phyloP scores from a whole-genome alignment of 768 basidiomycete species.

The Leccinum barrowsii region DNA sequence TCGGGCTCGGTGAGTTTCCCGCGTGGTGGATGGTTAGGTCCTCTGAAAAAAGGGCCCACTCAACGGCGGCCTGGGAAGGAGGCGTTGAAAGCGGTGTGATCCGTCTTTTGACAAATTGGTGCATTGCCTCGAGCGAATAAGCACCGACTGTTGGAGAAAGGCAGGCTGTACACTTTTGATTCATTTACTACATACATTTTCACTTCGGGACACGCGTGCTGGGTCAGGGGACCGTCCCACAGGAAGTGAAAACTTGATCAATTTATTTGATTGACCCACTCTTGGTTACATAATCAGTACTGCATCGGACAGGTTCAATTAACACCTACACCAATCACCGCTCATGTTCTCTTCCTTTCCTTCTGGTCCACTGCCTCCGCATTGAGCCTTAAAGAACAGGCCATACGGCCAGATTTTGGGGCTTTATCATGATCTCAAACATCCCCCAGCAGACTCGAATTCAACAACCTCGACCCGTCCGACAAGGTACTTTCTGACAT shows the following conservation, averaged over 20 bases:
- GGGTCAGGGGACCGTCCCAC: slow-evolving; percentile 23
- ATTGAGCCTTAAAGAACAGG: slow-evolving; percentile 28
- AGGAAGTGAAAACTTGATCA: neutral
- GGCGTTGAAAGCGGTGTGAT: neutral
- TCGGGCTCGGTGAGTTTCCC: neutral
- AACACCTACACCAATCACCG: slow-evolving; percentile 12
- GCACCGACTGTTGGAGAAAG: neutral
- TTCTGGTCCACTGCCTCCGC: slow-evolving; percentile 22
- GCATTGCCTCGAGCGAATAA: slow-evolving; percentile 3
- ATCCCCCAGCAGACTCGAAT: slow-evolving; percentile 19
- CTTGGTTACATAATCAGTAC: slow-evolving; percentile 22
- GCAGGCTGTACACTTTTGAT: slow-evolving; percentile 10
- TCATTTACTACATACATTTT: neutral
- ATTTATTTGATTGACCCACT: slow-evolving; percentile 12
- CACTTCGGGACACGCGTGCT: slow-evolving; percentile 3
- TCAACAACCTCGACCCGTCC: slow-evolving; percentile 14
- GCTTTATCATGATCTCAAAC: slow-evolving; percentile 23
- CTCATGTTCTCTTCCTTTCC: slow-evolving; percentile 21
- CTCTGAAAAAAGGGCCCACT: neutral
- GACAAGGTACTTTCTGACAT: slow-evolving; percentile 16
- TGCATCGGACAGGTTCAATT: slow-evolving; percentile 22
- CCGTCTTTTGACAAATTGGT: neutral
- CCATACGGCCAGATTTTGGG: slow-evolving; percentile 18
- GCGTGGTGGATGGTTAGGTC: neutral
- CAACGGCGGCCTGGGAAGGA: neutral